These are phyloP conservation scores for Phaeomoniella chlamydospora DNA, from an alignment of 2,329 filamentous ascomycete genomes.

Conservation along the genomic window DNA sequence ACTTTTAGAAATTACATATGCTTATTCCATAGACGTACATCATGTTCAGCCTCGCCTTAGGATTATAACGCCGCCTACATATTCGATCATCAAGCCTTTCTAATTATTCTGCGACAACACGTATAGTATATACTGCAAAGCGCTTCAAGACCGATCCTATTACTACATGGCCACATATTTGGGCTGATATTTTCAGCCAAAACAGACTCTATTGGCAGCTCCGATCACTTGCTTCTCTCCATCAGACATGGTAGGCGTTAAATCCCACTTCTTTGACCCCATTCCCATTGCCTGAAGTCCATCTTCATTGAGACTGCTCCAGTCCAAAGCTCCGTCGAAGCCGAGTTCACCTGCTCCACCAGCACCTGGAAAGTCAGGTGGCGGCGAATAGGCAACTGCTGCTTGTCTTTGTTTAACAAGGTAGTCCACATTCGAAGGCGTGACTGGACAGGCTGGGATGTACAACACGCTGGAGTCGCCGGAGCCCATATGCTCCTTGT, in stretches of 20 bases:
- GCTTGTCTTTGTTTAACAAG: constrained; percentile 55
- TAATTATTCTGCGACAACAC: no score
- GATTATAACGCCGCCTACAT: no score
- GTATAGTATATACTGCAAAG: no score
- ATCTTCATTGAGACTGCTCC: constrained; percentile 25
- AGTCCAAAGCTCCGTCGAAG: constrained; percentile 22
- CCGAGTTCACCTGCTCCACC: constrained; percentile 25
- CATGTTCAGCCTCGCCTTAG: no score
- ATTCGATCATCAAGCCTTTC: no score
- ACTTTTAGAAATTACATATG: no score
- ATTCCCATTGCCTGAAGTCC: constrained; percentile 43
- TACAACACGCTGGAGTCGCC: constrained; percentile 75
- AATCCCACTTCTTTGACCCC: constrained; percentile 32
- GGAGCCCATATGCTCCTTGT: constrained; percentile 57
- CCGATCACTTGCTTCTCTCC: constrained; percentile 38
- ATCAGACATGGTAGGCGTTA: constrained; percentile 28
- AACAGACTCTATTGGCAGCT: constrained; percentile 39
- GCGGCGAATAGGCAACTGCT: constrained; percentile 53
- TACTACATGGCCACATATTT: not conserved
- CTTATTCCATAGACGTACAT: no score
- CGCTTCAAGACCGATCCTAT: no score
- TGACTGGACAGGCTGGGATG: constrained; percentile 74
- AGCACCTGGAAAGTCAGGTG: constrained; percentile 54
- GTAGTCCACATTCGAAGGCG: constrained; percentile 58
- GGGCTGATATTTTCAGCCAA: constrained; percentile 13